Percentiles rank a stretch among this genome's conserved stretches.
Conservation (phyloP, 2,329 filamentous ascomycete genomes). For the Alternaria tenuissima region DNA sequence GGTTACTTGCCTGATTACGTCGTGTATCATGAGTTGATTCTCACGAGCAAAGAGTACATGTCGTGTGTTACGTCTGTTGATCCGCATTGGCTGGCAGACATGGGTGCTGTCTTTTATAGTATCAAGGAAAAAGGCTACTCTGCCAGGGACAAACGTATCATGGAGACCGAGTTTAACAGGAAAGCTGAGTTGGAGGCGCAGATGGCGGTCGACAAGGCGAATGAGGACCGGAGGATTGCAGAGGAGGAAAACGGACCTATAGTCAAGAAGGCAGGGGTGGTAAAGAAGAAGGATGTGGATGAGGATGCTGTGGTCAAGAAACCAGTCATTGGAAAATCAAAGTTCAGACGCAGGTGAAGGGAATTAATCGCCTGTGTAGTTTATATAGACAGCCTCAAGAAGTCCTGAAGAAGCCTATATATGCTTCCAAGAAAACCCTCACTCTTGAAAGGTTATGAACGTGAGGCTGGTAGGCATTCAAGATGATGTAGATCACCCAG, state of each 20-base stretch:
- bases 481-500: background rate
- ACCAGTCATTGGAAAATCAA: slow-evolving; percentile 45
- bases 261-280: slow-evolving; percentile 32
- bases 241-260: slow-evolving; percentile 46
- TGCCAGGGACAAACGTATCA: slow-evolving; percentile 81
- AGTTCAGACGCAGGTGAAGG: slow-evolving; percentile 32
- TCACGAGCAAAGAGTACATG: slow-evolving; percentile 98
- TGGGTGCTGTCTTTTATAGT: slow-evolving; percentile 96
- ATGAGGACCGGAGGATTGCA: slow-evolving; percentile 64
- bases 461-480: background rate
- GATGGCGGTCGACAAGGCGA: slow-evolving; percentile 85
- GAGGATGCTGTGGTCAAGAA: slow-evolving; percentile 53
- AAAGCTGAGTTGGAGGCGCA: slow-evolving; percentile 93
- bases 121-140: slow-evolving; percentile 98
- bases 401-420: background rate
- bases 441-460: background rate
- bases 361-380: background rate
- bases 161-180: slow-evolving; percentile 89
- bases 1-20: slow-evolving; percentile 97
- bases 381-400: background rate
- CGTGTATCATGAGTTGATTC: slow-evolving; percentile 95
- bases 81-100: slow-evolving; percentile 94
- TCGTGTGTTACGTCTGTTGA: slow-evolving; percentile 95
- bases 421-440: background rate
- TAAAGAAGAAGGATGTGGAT: slow-evolving; percentile 43